Base-by-base conservation (phyloP, 1,139 yeast species). In the Kazachstania sp. region DNA sequence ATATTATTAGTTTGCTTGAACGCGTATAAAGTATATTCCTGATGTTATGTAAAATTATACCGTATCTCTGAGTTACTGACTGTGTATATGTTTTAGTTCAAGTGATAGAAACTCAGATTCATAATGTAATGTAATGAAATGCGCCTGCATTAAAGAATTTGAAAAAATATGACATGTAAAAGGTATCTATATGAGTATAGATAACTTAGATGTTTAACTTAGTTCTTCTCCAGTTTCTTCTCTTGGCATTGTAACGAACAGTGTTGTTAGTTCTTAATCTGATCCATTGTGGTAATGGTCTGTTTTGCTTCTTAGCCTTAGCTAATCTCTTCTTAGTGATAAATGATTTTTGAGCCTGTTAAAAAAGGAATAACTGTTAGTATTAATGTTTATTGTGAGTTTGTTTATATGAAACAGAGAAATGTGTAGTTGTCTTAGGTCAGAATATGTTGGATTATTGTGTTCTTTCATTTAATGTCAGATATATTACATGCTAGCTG, bases 151-250 rank as follows among this genome's bases (percentile, higher is more conserved):
- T 23, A 30, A 30, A 30, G n/a, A n/a, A n/a, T n/a, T n/a, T n/a
- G n/a, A 35, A 9, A 4, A 23, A 23, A 23, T 23, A 23, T 23
- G 39, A 15, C 19, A 32, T 4, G 7, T 32, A 37, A 37, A n/a
- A 12, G 15, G 28, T 6, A n/a, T 6, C 15, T 8, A 9, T 16
- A 28, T 23, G 39, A 18, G 4, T n/a, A 32, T 15, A 12, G 18
- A 40, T 36, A 23, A 68, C 78, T 86, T 87, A 92, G 83, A 92
- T 76, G 84, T 83, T 81, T 79, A 94, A 83, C 95, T 92, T 94
- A 70, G 97, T 92, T 85, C 98, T 87, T 86, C 97, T 92, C 99
- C 99, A 94, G 95, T 94, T 95, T 83, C 98, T 86, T 86, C 97
- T 88, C 90, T 92, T 92, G 72, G 96, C 95, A 79, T 92, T 92